phyloP scores from a whole-genome alignment of 169 alveolate species.

The Ichthyophthirius multifiliis region DNA sequence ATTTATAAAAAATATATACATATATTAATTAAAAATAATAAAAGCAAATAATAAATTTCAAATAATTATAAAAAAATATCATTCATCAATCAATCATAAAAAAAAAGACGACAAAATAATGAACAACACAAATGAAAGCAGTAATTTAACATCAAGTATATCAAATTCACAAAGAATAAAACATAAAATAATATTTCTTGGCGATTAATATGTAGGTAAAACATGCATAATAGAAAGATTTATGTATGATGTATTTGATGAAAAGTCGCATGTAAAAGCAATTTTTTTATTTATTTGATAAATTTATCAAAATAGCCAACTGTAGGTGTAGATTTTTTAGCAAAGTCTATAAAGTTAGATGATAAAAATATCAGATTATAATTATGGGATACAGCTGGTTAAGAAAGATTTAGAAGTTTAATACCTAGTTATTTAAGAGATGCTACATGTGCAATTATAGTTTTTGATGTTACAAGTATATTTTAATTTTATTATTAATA shows the following conservation, averaged over 20 bases:
- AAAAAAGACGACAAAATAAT: no score
- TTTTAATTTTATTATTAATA: background rate
- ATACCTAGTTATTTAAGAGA: constrained; percentile 71
- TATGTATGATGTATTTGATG: constrained; percentile 86
- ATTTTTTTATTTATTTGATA: no score
- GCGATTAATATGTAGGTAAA: constrained; percentile 91
- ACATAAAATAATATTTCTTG: constrained; percentile 87
- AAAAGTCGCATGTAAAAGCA: constrained; percentile 76
- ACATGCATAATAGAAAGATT: constrained; percentile 88
- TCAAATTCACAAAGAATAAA: background rate
- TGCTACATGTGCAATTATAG: constrained; percentile 60
- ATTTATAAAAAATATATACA: no score
- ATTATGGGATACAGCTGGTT: constrained; percentile 79
- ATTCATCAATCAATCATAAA: no score
- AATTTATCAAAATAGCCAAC: constrained; percentile 32
- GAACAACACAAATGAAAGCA: background rate
- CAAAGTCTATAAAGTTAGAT: constrained; percentile 50
- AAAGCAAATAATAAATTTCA: no score
- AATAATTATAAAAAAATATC: no score
- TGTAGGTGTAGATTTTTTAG: constrained; percentile 70
- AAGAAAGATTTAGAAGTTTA: constrained; percentile 63
- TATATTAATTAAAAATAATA: no score
- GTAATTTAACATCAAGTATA: background rate
- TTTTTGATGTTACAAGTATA: constrained; percentile 49
- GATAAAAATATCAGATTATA: constrained; percentile 57